Conservation (phyloP, 2,329 filamentous ascomycete species). For the Hypoxylon sp. region DNA sequence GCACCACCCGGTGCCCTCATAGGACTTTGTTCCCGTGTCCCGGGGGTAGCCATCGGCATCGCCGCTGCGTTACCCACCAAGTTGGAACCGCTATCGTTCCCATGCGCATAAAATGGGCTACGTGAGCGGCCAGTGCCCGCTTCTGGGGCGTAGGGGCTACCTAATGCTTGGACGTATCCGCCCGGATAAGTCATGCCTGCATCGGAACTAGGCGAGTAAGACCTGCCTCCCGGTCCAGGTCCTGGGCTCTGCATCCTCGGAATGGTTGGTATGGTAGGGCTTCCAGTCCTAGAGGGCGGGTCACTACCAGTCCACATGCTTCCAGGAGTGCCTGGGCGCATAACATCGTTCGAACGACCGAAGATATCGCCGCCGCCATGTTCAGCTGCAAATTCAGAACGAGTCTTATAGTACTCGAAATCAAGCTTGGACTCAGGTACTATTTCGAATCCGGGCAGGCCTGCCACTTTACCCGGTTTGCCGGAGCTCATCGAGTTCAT, state of each 20-base stretch:
- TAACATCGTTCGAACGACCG: constrained; percentile 68
- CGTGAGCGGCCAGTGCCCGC: constrained; percentile 52
- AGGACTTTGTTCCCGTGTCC: constrained; percentile 50
- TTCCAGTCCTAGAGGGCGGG: constrained; percentile 61
- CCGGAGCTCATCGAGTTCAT: constrained; percentile 80
- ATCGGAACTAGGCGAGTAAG: constrained; percentile 43
- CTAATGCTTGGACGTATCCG: constrained; percentile 44
- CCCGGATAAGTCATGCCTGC: constrained; percentile 45
- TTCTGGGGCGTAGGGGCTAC: constrained; percentile 46
- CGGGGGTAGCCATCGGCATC: constrained; percentile 59
- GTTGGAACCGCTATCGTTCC: constrained; percentile 65
- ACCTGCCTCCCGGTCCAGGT: constrained; percentile 41
- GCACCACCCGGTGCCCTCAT: constrained; percentile 46
- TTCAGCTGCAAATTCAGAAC: constrained; percentile 87
- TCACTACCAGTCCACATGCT: constrained; percentile 61
- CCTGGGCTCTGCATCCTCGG: constrained; percentile 47
- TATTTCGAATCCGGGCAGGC: constrained; percentile 83
- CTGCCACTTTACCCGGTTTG: constrained; percentile 60
- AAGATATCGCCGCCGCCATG: constrained; percentile 82
- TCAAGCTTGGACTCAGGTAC: constrained; percentile 88
- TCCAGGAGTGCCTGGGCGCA: constrained; percentile 71
- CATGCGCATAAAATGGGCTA: constrained; percentile 62
- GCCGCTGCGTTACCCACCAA: constrained; percentile 65
- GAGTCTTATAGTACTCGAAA: constrained; percentile 91
- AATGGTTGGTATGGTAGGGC: constrained; percentile 55